These are phyloP conservation scores for Tolypocladium tundrense DNA, from an alignment of 2,329 filamentous ascomycete genomes.

Conservation along the genomic window DNA sequence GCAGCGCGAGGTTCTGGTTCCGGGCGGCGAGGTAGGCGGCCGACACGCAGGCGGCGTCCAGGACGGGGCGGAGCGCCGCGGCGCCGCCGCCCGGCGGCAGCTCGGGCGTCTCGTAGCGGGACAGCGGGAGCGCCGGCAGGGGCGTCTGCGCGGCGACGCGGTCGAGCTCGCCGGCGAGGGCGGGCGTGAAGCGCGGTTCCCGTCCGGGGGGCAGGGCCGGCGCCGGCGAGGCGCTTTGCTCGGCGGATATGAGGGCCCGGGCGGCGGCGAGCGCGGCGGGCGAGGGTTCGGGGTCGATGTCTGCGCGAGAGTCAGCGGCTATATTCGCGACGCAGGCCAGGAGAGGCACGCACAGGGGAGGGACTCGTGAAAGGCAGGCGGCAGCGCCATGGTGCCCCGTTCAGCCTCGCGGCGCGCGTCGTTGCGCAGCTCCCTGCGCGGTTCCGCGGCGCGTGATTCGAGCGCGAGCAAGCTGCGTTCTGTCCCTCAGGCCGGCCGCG, in stretches of 20 bases:
- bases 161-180: slow-evolving; percentile 57
- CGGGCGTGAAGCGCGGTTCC: slow-evolving; percentile 49
- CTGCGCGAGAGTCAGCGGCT: slow-evolving; percentile 32
- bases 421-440: no score
- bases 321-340: not conserved
- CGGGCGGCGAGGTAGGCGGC: slow-evolving; percentile 43
- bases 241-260: slow-evolving; percentile 56
- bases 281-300: slow-evolving; percentile 70
- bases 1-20: slow-evolving; percentile 51
- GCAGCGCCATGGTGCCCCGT: slow-evolving; percentile 13
- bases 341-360: slow-evolving; percentile 56
- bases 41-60: slow-evolving; percentile 42
- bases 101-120: slow-evolving; percentile 72
- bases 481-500: no score
- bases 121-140: slow-evolving; percentile 55
- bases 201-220: slow-evolving; percentile 33
- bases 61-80: slow-evolving; percentile 47
- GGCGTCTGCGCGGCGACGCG: slow-evolving; percentile 42
- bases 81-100: slow-evolving; percentile 23
- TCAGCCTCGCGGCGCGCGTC: not conserved
- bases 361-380: slow-evolving; percentile 55
- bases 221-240: slow-evolving; percentile 39
- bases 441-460: no score
- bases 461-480: not conserved
- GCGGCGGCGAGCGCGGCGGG: slow-evolving; percentile 53